These are phyloP conservation scores for Xerocomellus chrysenteron DNA, from an alignment of 768 basidiomycete species.

Conservation along the genomic window DNA sequence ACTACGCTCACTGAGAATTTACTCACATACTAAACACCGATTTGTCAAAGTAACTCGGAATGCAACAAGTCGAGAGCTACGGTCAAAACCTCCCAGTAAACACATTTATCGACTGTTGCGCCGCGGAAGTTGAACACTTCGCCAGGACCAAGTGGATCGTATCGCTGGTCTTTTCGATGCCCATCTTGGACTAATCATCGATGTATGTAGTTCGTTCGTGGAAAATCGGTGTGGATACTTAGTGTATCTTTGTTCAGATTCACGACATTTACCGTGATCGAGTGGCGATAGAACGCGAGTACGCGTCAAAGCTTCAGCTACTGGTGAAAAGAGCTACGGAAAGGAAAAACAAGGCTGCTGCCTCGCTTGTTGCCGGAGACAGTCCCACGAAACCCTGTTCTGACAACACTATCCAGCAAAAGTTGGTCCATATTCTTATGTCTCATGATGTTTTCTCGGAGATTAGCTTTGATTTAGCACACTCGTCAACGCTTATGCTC, in stretches of 20 bases:
- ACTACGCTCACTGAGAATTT: background rate
- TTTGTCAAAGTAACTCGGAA: background rate
- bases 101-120: background rate
- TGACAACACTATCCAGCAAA: slow-evolving; percentile 50
- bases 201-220: slow-evolving; percentile 45
- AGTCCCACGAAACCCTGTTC: slow-evolving; percentile 66
- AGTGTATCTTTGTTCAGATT: slow-evolving; percentile 44
- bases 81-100: slow-evolving; percentile 55
- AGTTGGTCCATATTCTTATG: slow-evolving; percentile 38
- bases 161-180: slow-evolving; percentile 57
- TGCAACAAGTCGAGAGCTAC: slow-evolving; percentile 36
- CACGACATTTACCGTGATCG: slow-evolving; percentile 71
- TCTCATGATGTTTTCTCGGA: slow-evolving; percentile 10
- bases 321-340: slow-evolving; percentile 68
- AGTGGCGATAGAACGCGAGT: slow-evolving; percentile 72
- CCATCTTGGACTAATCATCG: slow-evolving; percentile 61
- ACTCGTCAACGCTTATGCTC: slow-evolving; percentile 65
- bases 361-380: slow-evolving; percentile 58
- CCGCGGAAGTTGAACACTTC: slow-evolving; percentile 7
- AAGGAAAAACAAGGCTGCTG: slow-evolving; percentile 61
- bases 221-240: background rate
- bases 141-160: slow-evolving; percentile 71
- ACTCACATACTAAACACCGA: background rate
- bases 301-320: slow-evolving; percentile 66
- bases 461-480: slow-evolving; percentile 47